These are phyloP conservation scores for Petasospora rhodanensis DNA, from an alignment of 1,139 yeast species.

Conservation along the genomic window DNA sequence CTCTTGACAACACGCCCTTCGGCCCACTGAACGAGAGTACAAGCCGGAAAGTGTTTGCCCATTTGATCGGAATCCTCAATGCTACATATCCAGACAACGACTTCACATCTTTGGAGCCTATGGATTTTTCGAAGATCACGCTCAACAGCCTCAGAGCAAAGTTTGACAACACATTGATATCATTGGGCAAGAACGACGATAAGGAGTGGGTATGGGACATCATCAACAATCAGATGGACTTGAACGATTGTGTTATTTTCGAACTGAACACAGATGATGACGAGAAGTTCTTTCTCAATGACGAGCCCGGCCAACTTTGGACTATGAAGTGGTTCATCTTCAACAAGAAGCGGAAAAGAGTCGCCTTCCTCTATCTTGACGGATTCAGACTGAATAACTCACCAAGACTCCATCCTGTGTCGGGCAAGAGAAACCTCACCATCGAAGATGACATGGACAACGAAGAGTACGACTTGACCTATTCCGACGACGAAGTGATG, in stretches of 20 bases:
- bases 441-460: constrained; percentile 37
- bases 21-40: constrained; percentile 86
- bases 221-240: constrained; percentile 76
- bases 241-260: constrained; percentile 50
- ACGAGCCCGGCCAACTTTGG: constrained; percentile 75
- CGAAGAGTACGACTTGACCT: constrained; percentile 46
- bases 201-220: constrained; percentile 83
- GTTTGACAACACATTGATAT: constrained; percentile 74
- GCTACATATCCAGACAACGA: constrained; percentile 96
- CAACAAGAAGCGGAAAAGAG: constrained; percentile 87
- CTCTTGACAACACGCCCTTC: constrained; percentile 65
- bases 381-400: constrained; percentile 33
- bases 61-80: constrained; percentile 82
- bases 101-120: constrained; percentile 81
- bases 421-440: constrained; percentile 27
- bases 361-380: constrained; percentile 69
- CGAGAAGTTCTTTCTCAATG: constrained; percentile 38
- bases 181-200: constrained; percentile 65
- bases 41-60: constrained; percentile 85
- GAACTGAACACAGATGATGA: constrained; percentile 35
- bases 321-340: constrained; percentile 89
- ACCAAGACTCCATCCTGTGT: constrained; percentile 24
- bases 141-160: constrained; percentile 57
- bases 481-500: constrained; percentile 30
- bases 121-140: constrained; percentile 62